Evolutionary conservation across 73 alveolate genomes (phyloP).

Genomic region (Blepharisma stoltei): DNA sequence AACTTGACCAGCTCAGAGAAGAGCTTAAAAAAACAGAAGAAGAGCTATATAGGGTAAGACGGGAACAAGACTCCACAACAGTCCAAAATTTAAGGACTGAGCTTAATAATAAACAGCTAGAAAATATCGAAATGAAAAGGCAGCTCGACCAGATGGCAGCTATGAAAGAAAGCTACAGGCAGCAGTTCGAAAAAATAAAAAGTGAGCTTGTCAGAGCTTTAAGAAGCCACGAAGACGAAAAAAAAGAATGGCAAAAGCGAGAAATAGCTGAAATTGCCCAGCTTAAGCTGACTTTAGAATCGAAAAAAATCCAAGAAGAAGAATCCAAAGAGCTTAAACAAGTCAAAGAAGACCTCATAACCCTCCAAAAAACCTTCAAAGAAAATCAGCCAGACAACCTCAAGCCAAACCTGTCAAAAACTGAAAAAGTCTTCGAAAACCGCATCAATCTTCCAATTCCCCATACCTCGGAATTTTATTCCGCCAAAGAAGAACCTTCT

Average conservation of each 20-base stretch:
- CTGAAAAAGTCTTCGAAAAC: constrained; percentile 36
- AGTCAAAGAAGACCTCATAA: constrained; percentile 67
- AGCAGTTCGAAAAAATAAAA: constrained; percentile 63
- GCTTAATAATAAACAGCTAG: constrained; percentile 66
- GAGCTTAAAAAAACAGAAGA: constrained; percentile 67
- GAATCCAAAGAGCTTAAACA: constrained; percentile 70
- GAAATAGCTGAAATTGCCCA: constrained; percentile 81
- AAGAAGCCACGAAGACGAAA: constrained; percentile 71
- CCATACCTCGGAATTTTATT: neutral
- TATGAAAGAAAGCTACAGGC: constrained; percentile 48
- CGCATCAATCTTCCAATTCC: constrained; percentile 31
- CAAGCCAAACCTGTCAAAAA: constrained; percentile 37
- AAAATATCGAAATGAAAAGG: constrained; percentile 65
- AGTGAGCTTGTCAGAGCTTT: constrained; percentile 65
- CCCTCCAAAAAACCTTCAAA: constrained; percentile 41
- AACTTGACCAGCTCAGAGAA: constrained; percentile 54
- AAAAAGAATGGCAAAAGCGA: constrained; percentile 60
- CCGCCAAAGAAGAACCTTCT: neutral
- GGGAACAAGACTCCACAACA: constrained; percentile 77
- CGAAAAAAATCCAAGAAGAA: constrained; percentile 60
- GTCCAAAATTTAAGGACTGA: constrained; percentile 71
- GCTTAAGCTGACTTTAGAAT: constrained; percentile 65
- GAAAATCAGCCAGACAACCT: constrained; percentile 45
- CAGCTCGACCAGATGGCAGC: constrained; percentile 55
- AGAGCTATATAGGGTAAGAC: constrained; percentile 54